Conservation (phyloP, 2,329 filamentous ascomycete genomes). For the Aspergillus transmontanensis region DNA sequence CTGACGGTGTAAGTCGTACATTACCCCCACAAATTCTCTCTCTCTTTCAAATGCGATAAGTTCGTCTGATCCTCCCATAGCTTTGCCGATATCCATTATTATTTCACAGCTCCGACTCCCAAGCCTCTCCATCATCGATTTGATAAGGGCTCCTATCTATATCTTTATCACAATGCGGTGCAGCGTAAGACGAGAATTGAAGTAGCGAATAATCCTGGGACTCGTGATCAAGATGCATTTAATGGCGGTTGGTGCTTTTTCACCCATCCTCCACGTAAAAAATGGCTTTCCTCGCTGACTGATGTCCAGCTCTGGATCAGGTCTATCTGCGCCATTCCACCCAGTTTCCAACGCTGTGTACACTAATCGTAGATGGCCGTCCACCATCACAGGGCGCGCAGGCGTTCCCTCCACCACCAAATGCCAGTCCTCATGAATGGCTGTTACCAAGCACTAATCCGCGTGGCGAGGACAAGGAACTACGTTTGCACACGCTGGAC, state of each 20-base stretch:
- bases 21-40: slow-evolving; percentile 21
- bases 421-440: slow-evolving; percentile 53
- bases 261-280: neutral
- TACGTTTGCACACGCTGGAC: slow-evolving; percentile 61
- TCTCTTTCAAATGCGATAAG: neutral
- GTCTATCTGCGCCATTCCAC: slow-evolving; percentile 58
- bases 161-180: slow-evolving; percentile 61
- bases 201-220: slow-evolving; percentile 65
- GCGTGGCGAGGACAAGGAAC: slow-evolving; percentile 54
- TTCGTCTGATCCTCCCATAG: slow-evolving; percentile 39
- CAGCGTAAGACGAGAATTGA: slow-evolving; percentile 60
- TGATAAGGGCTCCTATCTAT: slow-evolving; percentile 66
- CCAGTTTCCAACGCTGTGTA: slow-evolving; percentile 62
- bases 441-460: slow-evolving; percentile 57
- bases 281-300: slow-evolving; percentile 4
- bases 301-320: slow-evolving; percentile 51
- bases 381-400: slow-evolving; percentile 28
- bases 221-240: slow-evolving; percentile 66
- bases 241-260: slow-evolving; percentile 53
- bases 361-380: slow-evolving; percentile 55
- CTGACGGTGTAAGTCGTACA: slow-evolving; percentile 47
- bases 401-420: slow-evolving; percentile 28
- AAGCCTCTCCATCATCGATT: slow-evolving; percentile 64
- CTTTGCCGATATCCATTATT: slow-evolving; percentile 67
- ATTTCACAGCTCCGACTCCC: slow-evolving; percentile 58